Base-by-base conservation (phyloP, 192 early-diverging fungal species). In the Coemansia sp. region DNA sequence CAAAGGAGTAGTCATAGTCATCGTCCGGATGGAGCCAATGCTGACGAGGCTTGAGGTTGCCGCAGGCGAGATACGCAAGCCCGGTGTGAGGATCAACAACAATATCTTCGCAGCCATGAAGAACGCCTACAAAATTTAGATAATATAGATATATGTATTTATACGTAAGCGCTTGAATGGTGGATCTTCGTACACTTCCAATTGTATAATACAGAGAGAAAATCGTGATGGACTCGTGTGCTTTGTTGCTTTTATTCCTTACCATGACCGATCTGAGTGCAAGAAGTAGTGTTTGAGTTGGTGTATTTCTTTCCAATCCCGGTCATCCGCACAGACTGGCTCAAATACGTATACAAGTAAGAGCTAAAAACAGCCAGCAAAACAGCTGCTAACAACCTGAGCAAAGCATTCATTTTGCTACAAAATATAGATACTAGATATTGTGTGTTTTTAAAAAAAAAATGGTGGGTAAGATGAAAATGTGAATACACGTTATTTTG, bases 71-170 rank as follows among this genome's bases (percentile, higher is more conserved):
- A 60, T 87, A 89, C 4, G 87, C 88, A 17, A 84, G 61, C 2
- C 88, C 87, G 7, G 87, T 84, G 3, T 68, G 54, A n/a, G 80
- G 83, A 65, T 88, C 87, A 14, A 89, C 73, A 51, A 77, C 63
- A 39, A 89, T 81, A 54, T 89, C 88, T 67, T 89, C 88, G 37
- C 88, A 89, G 4, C 85, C 85, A 8, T 85, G 71, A 14, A 82
- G 56, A 38, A 70, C 66, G 11, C 72, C 67, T 75, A 75, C 3
- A 45, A 28, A 28, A 28, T 28, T 28, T 28, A 28, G 22, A 28
- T 28, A 28, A 28, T 28, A 28, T 28, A 28, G 22, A 28, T 28
- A 28, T 28, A 28, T 28, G 22, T 28, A 28, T 28, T 28, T 28
- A 28, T 28, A 28, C 22, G 22, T 28, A 28, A 28, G 22, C 22